A percentile compares a stretch with the other conserved stretches of the same genome.
These are phyloP conservation scores for Talaromyces sp. DNA, from an alignment of 2,329 filamentous ascomycete genomes.

Conservation along the genomic window DNA sequence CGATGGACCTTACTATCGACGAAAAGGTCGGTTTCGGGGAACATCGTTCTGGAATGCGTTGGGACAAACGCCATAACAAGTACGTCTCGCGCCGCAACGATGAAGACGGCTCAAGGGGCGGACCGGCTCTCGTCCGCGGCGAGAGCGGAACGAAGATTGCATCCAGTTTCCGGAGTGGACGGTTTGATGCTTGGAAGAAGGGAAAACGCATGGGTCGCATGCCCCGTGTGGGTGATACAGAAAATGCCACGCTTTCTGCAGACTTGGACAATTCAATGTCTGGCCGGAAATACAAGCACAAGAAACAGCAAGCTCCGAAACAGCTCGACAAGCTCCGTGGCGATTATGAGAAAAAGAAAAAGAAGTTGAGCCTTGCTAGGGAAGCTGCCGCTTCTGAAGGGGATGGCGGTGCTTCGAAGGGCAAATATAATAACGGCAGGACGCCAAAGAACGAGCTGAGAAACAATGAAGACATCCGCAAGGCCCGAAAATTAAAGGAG, in stretches of 20 bases:
- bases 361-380: constrained; percentile 78
- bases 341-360: constrained; percentile 86
- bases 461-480: constrained; percentile 76
- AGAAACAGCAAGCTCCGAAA: constrained; percentile 82
- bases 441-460: constrained; percentile 75
- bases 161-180: constrained; percentile 83
- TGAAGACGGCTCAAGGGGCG: constrained; percentile 78
- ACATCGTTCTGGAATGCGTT: constrained; percentile 73
- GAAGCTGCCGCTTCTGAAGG: constrained; percentile 43
- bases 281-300: constrained; percentile 72
- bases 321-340: constrained; percentile 86
- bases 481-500: constrained; percentile 72
- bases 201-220: constrained; percentile 73
- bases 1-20: constrained; percentile 91
- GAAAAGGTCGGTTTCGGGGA: constrained; percentile 76
- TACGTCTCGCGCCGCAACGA: constrained; percentile 91
- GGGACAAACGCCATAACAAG: constrained; percentile 96
- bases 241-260: constrained; percentile 43
- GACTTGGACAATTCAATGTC: constrained; percentile 30
- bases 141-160: constrained; percentile 96
- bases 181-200: constrained; percentile 89
- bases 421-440: constrained; percentile 32
- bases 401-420: constrained; percentile 15
- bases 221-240: constrained; percentile 77
- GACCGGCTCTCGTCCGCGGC: constrained; percentile 67